Evolutionary conservation across 371 early-diverging fungal genomes (phyloP), one percentile per base, ranked within the genome.

Genomic region (Sporodiniella umbellata): DNA sequence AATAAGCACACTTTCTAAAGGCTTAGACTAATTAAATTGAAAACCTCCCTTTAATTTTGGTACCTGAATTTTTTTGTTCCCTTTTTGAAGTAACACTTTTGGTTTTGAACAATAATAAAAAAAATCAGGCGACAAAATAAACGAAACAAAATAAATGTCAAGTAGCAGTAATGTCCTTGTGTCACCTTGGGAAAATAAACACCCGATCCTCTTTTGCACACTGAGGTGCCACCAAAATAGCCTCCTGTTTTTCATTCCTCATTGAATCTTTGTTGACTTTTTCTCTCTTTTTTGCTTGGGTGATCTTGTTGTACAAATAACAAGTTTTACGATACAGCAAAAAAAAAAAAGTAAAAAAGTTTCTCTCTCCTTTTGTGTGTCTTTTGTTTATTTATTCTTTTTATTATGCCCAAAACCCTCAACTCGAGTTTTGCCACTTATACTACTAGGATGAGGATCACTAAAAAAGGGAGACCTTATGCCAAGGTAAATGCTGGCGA

Each of bases 391-490:
- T n/a, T 8, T 45, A 12, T 50, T 25, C 40, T 49, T 23, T 11
- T 33, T 2, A 38, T 44, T 10, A 50, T 57, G 58, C 58, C 58
- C 2, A 58, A 58, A 35, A 58, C 47, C 19, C 23, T 26, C 12
- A 45, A 52, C 15, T 51, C 51, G 12, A 47, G 42, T 3, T 47
- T 52, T 3, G 51, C 58, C 26, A 62, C 66, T 2, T 62, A 66
- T 11, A 62, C 58, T 6, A 50, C 62, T 4, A 53, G 55, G 38
- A 66, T 66, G 66, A 22, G 62, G 39, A 55, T 66, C 1, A 66
- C 66, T 38, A 48, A 18, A 33, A 42, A 48, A 5, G 66, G 66
- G 19, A 58, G 66, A 17, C 62, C 66, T n/a, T 66, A 55, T 51
- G 54, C 66, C 28, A 66, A 66, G 42, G 66, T 58, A 62, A 44